These are phyloP conservation scores for Sporothrix brasiliensis DNA, from an alignment of 2,329 filamentous ascomycete species.

Conservation along the genomic window DNA sequence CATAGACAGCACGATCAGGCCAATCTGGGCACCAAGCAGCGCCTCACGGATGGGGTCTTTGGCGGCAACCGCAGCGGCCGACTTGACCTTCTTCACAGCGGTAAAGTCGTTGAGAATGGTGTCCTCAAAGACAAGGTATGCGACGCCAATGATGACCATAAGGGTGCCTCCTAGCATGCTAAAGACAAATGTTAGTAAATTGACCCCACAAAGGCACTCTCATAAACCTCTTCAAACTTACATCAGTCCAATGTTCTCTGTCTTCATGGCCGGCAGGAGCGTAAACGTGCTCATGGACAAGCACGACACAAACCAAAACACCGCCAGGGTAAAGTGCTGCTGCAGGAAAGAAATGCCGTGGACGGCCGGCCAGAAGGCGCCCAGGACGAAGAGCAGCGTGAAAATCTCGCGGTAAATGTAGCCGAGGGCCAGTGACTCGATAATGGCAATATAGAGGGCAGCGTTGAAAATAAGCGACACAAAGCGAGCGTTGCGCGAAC, in stretches of 20 bases:
- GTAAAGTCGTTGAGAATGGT: slow-evolving; percentile 54
- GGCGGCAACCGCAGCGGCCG: slow-evolving; percentile 33
- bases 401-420: slow-evolving; percentile 91
- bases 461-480: slow-evolving; percentile 65
- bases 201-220: background rate
- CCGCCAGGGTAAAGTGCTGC: slow-evolving; percentile 64
- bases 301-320: slow-evolving; percentile 77
- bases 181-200: background rate
- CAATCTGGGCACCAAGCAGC: slow-evolving; percentile 71
- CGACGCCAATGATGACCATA: slow-evolving; percentile 74
- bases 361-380: slow-evolving; percentile 73
- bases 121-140: slow-evolving; percentile 82
- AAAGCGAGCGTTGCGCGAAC: slow-evolving; percentile 38
- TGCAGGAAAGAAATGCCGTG: slow-evolving; percentile 75
- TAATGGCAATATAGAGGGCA: slow-evolving; percentile 69
- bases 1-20: slow-evolving; percentile 78
- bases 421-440: slow-evolving; percentile 82
- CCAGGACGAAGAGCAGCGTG: slow-evolving; percentile 76
- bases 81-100: slow-evolving; percentile 37
- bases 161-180: slow-evolving; percentile 74
- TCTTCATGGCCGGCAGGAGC: slow-evolving; percentile 81
- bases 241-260: slow-evolving; percentile 76
- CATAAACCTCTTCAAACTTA: slow-evolving; percentile 48
- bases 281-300: slow-evolving; percentile 88
- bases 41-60: slow-evolving; percentile 56